Evolutionary conservation across 176 grass and related monocot genomes (phyloP), one percentile per base, ranked within the genome.

Genomic region (Olyra latifolia): DNA sequence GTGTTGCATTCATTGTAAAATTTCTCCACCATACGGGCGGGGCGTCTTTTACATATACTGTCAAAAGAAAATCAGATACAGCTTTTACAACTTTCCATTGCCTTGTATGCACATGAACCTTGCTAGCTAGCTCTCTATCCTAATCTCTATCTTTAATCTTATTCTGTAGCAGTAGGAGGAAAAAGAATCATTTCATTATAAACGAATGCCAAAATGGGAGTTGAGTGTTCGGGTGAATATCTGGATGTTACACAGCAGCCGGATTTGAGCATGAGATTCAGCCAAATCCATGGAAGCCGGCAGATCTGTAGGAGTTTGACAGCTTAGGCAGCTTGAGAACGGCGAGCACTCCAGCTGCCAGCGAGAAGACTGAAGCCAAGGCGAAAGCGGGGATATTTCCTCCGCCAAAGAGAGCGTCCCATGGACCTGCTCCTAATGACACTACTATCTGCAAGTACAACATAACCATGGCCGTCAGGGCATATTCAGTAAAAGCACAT

Each of bases 341-440:
- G 1, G 96, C 96, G n/a, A 99, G 80, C 50, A 95, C 83, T 44
- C 96, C 92, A 17, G 96, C 96, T 16, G 35, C 56, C 2, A 95
- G 69, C 24, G 96, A 88, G 44, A 99, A 99, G 19, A 95, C 22
- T 1, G 96, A 85, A 76, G 96, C 96, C 24, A 99, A 20, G 28
- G 92, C 96, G 28, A 99, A 99, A 1, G 96, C 96, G 0, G 96
- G 96, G 65, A 95, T 52, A 62, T 99, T 99, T 19, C 96, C 96
- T 53, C 96, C 96, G 32, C 96, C 96, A 72, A 93, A 99, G 9
- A 99, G 90, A 43, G 84, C 88, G 40, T 99, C 96, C 96, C 96
- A 99, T 42, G 96, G 96, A 27, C 96, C 96, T 17, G 92, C 96
- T 76, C 96, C 96, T 3, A 99, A 83, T 8, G 96, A 95, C 1